Conservation (phyloP, 352 stramenopile species). For the Stephanocyclus meneghinianus region DNA sequence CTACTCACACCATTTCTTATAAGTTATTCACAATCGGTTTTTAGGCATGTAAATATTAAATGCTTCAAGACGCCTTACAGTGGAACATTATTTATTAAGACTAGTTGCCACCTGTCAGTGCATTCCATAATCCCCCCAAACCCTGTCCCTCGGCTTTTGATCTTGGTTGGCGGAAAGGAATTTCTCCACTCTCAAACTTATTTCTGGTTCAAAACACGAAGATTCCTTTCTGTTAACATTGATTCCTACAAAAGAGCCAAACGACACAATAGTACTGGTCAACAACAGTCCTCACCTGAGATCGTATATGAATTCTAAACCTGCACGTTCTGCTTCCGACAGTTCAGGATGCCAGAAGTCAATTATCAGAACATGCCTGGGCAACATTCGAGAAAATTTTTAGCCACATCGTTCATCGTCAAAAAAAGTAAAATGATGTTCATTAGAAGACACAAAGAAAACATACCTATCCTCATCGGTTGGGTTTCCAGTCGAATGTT, state of each 20-base stretch:
- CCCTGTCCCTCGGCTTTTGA: constrained; percentile 53
- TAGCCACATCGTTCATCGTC: background rate
- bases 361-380: constrained; percentile 83
- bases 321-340: constrained; percentile 67
- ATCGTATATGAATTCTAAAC: constrained; percentile 82
- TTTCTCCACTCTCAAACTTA: constrained; percentile 77
- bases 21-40: too few relatives aligned
- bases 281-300: constrained; percentile 43
- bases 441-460: background rate
- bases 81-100: too few relatives aligned
- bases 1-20: too few relatives aligned
- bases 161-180: constrained; percentile 69
- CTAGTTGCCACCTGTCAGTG: constrained; percentile 32
- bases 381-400: background rate
- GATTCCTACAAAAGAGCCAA: background rate
- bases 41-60: too few relatives aligned
- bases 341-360: constrained; percentile 87
- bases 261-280: background rate
- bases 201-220: constrained; percentile 39
- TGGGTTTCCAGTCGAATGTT: constrained; percentile 83
- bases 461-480: constrained; percentile 65
- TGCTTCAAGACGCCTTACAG: too few relatives aligned
- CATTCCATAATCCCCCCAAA: constrained; percentile 60
- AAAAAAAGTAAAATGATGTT: background rate
- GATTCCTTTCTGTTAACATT: background rate